Percentiles rank a stretch among this genome's conserved stretches.
phyloP scores from a whole-genome alignment of 495 filamentous ascomycete species.

The Patellaria atrata region DNA sequence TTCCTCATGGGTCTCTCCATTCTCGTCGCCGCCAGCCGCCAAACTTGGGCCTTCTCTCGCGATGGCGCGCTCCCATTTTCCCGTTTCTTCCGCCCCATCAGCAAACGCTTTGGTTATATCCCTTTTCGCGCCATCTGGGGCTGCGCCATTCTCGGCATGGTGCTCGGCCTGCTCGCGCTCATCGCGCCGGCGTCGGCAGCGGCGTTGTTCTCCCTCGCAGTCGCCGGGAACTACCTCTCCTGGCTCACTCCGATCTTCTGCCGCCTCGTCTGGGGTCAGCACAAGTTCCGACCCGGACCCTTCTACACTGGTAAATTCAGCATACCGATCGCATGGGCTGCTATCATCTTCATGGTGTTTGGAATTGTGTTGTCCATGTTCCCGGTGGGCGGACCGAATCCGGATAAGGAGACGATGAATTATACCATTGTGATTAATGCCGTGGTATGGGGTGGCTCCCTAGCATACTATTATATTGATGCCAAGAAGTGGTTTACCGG shows the following conservation, averaged over 20 bases:
- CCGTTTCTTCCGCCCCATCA: conserved; percentile 44
- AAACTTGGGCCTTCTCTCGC: conserved; percentile 47
- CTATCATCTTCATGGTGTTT: conserved; percentile 41
- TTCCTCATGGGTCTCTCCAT: conserved; percentile 41
- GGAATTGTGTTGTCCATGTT: conserved; percentile 46
- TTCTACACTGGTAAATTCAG: conserved; percentile 44
- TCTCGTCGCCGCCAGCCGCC: conserved; percentile 41
- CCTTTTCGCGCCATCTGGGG: conserved; percentile 50
- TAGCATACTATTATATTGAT: conserved; percentile 41
- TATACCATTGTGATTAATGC: conserved; percentile 52
- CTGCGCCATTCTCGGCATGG: conserved; percentile 34
- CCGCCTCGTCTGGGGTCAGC: conserved; percentile 46
- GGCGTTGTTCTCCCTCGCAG: conserved; percentile 48
- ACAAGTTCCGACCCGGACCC: conserved; percentile 47
- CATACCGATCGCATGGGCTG: conserved; percentile 37
- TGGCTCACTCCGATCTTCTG: conserved; percentile 51
- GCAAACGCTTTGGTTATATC: conserved; percentile 42
- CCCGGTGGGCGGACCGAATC: conserved; percentile 41
- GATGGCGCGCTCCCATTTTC: conserved; percentile 49
- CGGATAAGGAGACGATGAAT: conserved; percentile 44
- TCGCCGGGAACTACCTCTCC: conserved; percentile 47
- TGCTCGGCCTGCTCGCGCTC: conserved; percentile 45
- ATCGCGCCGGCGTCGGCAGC: conserved; percentile 44
- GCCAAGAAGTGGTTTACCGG: conserved; percentile 30
- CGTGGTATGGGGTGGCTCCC: conserved; percentile 45